Percentiles rank a stretch among this genome's conserved stretches.
Conservation (phyloP, 1,139 yeast genomes). For the Lodderomyces metapsilosis region DNA sequence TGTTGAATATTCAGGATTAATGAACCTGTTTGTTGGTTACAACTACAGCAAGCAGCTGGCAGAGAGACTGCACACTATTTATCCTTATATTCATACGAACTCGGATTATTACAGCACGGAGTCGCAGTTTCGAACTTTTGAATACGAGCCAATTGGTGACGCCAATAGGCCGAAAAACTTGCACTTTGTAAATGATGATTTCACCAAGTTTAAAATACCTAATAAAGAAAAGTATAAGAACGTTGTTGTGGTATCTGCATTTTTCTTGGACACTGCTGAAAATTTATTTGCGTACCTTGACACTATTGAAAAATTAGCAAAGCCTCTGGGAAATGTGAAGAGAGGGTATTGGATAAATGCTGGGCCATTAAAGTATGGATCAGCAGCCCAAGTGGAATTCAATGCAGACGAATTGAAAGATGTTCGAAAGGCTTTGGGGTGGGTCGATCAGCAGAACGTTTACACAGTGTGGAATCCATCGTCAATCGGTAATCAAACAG, state of each 20-base stretch:
- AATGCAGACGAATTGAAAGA: slow-evolving; percentile 59
- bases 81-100: slow-evolving; percentile 71
- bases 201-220: slow-evolving; percentile 47
- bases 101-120: slow-evolving; percentile 59
- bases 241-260: slow-evolving; percentile 65
- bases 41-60: slow-evolving; percentile 28
- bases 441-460: slow-evolving; percentile 45
- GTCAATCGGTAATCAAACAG: slow-evolving; percentile 23
- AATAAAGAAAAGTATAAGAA: slow-evolving; percentile 33
- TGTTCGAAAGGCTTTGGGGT: slow-evolving; percentile 57
- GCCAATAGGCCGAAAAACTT: slow-evolving; percentile 45
- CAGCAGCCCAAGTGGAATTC: slow-evolving; percentile 77
- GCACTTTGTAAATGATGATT: slow-evolving; percentile 60
- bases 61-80: slow-evolving; percentile 26
- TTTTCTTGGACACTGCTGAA: slow-evolving; percentile 86
- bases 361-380: slow-evolving; percentile 88
- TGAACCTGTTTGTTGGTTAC: slow-evolving; percentile 64
- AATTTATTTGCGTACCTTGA: slow-evolving; percentile 72
- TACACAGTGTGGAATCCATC: slow-evolving; percentile 11
- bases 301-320: slow-evolving; percentile 48
- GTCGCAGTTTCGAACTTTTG: slow-evolving; percentile 53
- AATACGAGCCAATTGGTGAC: slow-evolving; percentile 27
- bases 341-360: slow-evolving; percentile 74
- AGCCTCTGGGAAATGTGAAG: slow-evolving; percentile 30
- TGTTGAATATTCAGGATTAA: slow-evolving; percentile 68